Conservation (phyloP, 345 rosid genomes). For the Arabidopsis suecica region DNA sequence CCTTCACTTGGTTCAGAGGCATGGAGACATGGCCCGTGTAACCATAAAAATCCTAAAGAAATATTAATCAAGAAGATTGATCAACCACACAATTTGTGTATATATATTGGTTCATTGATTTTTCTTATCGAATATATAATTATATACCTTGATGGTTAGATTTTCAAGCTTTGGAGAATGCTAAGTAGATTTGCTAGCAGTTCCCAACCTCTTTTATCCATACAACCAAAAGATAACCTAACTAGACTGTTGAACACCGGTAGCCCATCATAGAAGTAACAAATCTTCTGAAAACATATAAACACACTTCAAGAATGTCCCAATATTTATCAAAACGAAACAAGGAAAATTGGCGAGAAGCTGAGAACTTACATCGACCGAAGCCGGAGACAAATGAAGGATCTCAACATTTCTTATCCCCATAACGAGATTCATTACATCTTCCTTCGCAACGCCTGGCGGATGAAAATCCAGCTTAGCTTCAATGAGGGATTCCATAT, state of each 20-base stretch:
- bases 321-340: not conserved
- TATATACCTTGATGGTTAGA: slow-evolving; percentile 9
- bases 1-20: not conserved
- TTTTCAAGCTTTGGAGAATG: slow-evolving; percentile 28
- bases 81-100: not conserved
- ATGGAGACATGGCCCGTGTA: not conserved
- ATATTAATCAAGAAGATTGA: not conserved
- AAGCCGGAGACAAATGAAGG: not conserved
- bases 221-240: not conserved
- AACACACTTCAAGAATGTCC: not conserved
- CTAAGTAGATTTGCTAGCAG: slow-evolving; percentile 9
- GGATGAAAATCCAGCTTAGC: not conserved
- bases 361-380: not conserved
- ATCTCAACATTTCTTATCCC: slow-evolving; percentile 27
- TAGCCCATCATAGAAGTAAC: not conserved
- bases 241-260: slow-evolving; percentile 22
- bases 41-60: not conserved
- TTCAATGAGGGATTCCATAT: not conserved
- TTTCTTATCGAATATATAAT: not conserved
- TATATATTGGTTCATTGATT: not conserved
- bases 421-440: not conserved
- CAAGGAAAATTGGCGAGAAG: too few relatives aligned
- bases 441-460: not conserved
- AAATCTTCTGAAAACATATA: slow-evolving; percentile 25
- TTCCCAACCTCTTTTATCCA: not conserved